These are phyloP conservation scores for Neopestalotiopsis sp. DNA, from an alignment of 2,329 filamentous ascomycete genomes.

Conservation along the genomic window DNA sequence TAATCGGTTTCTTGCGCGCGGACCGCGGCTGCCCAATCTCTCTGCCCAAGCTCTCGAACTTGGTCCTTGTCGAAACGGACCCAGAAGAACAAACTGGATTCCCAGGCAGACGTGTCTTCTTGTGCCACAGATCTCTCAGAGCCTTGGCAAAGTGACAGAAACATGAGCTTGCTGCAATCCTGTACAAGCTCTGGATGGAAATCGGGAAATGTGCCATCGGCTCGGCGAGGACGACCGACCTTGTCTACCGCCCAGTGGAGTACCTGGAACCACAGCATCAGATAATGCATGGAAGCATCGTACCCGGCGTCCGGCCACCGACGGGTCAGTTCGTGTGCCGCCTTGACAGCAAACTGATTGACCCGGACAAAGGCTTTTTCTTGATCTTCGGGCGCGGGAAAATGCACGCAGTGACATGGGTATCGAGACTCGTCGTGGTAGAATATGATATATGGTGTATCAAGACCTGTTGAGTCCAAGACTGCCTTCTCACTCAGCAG, in stretches of 20 bases:
- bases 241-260: not conserved
- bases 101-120: not conserved
- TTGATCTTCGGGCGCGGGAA: not conserved
- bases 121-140: not conserved
- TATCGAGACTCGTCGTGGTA: not conserved
- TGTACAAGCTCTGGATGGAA: not conserved
- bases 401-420: not conserved
- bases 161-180: not conserved
- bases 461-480: not conserved
- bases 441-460: not conserved
- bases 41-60: not conserved
- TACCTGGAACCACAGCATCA: not conserved
- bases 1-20: not conserved
- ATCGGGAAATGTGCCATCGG: not conserved
- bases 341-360: not conserved
- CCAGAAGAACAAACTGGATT: not conserved
- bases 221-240: not conserved
- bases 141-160: not conserved
- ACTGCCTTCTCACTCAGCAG: not conserved
- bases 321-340: not conserved
- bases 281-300: not conserved
- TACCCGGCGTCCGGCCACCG: not conserved
- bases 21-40: not conserved
- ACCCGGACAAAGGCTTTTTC: not conserved
- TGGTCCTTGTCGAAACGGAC: not conserved